Percentiles rank a stretch among this genome's conserved stretches.
These are phyloP conservation scores for Suillus tomentosus DNA, from an alignment of 768 basidiomycete genomes.

Conservation along the genomic window DNA sequence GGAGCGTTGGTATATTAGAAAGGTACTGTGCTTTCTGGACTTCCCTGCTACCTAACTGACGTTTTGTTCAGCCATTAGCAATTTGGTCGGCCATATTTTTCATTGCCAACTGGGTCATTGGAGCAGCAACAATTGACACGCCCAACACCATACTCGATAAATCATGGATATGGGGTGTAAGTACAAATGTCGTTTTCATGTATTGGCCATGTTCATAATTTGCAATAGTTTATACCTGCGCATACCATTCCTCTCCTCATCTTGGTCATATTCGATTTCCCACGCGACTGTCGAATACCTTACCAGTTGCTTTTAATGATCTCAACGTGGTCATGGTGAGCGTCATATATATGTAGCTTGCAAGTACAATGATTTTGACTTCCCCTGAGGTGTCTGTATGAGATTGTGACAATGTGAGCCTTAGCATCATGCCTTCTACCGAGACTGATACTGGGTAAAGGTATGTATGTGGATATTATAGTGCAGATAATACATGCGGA, in stretches of 20 bases:
- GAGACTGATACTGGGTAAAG: conserved; percentile 26
- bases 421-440: background rate
- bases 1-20: conserved; percentile 76
- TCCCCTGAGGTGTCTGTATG: conserved; percentile 54
- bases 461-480: conserved; percentile 46
- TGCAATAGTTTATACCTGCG: conserved; percentile 51
- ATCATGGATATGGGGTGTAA: conserved; percentile 59
- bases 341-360: conserved; percentile 11
- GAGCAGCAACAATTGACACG: conserved; percentile 49
- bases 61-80: conserved; percentile 46
- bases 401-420: conserved; percentile 49
- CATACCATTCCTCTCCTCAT: conserved; percentile 63
- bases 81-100: conserved; percentile 66
- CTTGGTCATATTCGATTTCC: conserved; percentile 74
- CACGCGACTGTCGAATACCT: conserved; percentile 54
- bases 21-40: conserved; percentile 34
- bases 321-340: conserved; percentile 68
- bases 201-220: conserved; percentile 1
- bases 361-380: conserved; percentile 16
- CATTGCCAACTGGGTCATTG: conserved; percentile 70
- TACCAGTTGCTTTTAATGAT: conserved; percentile 65
- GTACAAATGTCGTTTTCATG: conserved; percentile 25
- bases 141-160: conserved; percentile 53
- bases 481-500: conserved; percentile 40
- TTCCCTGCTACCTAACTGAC: conserved; percentile 1